A percentile compares a stretch with the other conserved stretches of the same genome.
These are phyloP conservation scores for Solidago caesia DNA, from an alignment of 129 eudicot genomes.

Conservation along the genomic window DNA sequence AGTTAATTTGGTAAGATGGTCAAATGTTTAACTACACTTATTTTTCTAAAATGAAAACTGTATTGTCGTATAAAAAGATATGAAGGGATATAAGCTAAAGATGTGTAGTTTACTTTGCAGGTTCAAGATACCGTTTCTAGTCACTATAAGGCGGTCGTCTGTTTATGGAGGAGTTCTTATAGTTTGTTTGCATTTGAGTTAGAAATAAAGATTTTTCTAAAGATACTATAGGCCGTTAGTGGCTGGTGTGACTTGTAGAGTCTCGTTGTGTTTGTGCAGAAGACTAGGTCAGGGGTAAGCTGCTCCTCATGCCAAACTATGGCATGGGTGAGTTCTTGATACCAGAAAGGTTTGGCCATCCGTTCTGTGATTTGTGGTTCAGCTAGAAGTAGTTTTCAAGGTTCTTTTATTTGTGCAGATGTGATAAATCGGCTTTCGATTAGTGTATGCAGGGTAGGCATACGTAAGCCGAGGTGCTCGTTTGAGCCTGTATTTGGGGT, in stretches of 20 bases:
- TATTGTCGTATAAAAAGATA: background rate
- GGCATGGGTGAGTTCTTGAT: conserved; percentile 17
- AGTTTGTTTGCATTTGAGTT: conserved; percentile 16
- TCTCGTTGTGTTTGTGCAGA: conserved; percentile 28
- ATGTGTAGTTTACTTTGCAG: conserved; percentile 22
- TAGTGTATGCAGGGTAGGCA: conserved; percentile 25
- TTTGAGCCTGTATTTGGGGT: conserved; percentile 23
- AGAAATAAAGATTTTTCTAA: conserved; percentile 31
- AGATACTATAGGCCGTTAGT: conserved; percentile 19
- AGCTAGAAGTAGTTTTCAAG: conserved; percentile 28
- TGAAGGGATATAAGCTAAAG: background rate
- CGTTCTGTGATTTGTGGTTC: conserved; percentile 20
- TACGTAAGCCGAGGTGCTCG: conserved; percentile 36
- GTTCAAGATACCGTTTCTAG: conserved; percentile 24
- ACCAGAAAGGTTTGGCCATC: conserved; percentile 25
- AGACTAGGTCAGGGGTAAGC: conserved; percentile 31
- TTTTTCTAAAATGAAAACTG: background rate
- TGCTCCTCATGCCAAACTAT: conserved; percentile 18
- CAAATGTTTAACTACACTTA: background rate
- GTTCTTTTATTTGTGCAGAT: conserved; percentile 20
- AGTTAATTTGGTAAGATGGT: conserved; percentile 23
- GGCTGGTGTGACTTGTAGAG: conserved; percentile 18
- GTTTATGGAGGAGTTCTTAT: conserved; percentile 16
- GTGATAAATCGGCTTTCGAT: conserved; percentile 31
- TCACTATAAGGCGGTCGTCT: conserved; percentile 6